A percentile compares a stretch with the other conserved stretches of the same genome.
These are phyloP conservation scores for Epithemia pelagica DNA, from an alignment of 108 stramenopile genomes.

Conservation along the genomic window DNA sequence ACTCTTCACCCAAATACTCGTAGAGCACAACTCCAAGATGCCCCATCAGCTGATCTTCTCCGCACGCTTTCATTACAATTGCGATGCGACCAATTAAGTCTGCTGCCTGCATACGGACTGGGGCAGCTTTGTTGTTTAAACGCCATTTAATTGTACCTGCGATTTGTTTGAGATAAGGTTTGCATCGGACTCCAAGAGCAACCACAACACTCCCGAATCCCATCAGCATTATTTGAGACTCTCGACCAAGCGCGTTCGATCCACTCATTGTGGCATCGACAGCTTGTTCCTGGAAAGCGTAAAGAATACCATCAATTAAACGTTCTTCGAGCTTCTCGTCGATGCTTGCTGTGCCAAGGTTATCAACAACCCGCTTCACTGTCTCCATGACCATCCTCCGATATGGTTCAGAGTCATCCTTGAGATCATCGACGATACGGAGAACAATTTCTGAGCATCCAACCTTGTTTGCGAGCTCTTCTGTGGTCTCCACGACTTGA, in stretches of 20 bases:
- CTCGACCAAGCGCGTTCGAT: conserved; percentile 45
- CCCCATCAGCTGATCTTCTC: conserved; percentile 98
- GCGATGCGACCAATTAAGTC: conserved; percentile 96
- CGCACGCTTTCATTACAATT: conserved; percentile 95
- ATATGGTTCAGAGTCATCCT: conserved; percentile 98
- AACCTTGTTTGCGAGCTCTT: conserved; percentile 97
- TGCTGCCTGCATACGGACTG: conserved; percentile 98
- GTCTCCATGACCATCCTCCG: conserved; percentile 99
- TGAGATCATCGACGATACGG: conserved; percentile 98
- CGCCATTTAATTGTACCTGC: conserved; percentile 98
- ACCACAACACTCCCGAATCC: conserved; percentile 97
- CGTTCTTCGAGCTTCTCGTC: conserved; percentile 95
- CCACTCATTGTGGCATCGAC: conserved; percentile 70
- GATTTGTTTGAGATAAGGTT: conserved; percentile 98
- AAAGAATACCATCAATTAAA: conserved; percentile 97
- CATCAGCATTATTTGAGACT: conserved; percentile 89
- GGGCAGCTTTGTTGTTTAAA: conserved; percentile 95
- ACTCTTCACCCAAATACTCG: conserved; percentile 99
- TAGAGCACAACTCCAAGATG: conserved; percentile 98
- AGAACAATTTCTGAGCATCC: conserved; percentile 91
- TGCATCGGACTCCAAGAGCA: conserved; percentile 92
- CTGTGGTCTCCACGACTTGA: conserved; percentile 97
- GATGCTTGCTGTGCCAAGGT: conserved; percentile 92
- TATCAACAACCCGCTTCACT: conserved; percentile 85
- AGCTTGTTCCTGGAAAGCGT: conserved; percentile 98